Percentiles rank a stretch among this genome's conserved stretches.
phyloP scores from a whole-genome alignment of 169 alveolate genomes.

The Theileria parva region DNA sequence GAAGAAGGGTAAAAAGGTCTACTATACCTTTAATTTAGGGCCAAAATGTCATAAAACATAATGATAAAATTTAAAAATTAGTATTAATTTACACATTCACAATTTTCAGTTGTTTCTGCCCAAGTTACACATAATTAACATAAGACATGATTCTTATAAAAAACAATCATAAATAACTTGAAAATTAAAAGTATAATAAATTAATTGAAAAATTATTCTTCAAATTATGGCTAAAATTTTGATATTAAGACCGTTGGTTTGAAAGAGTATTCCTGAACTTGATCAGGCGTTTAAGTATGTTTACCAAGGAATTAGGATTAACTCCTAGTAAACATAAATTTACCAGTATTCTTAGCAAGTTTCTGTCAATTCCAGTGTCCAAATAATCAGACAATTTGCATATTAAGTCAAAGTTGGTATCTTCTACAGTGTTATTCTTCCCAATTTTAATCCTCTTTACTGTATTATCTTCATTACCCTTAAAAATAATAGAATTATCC shows the following conservation, averaged over 20 bases:
- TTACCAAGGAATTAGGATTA: slow-evolving; percentile 68
- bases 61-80: too few relatives aligned
- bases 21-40: background rate
- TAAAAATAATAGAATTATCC: background rate
- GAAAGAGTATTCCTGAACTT: slow-evolving; percentile 45
- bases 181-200: background rate
- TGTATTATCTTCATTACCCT: background rate
- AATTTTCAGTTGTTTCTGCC: background rate
- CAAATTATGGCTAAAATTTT: too few relatives aligned
- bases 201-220: background rate
- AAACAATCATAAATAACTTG: background rate
- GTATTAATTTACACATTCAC: background rate
- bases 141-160: background rate
- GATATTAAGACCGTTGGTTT: background rate
- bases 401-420: slow-evolving; percentile 67
- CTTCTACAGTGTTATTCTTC: slow-evolving; percentile 58
- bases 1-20: background rate
- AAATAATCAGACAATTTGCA: slow-evolving; percentile 68
- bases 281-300: slow-evolving; percentile 66
- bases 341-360: slow-evolving; percentile 64
- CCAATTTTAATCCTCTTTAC: background rate
- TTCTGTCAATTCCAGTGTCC: slow-evolving; percentile 70
- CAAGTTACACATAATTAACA: background rate
- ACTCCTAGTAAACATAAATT: slow-evolving; percentile 72
- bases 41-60: background rate